These are phyloP conservation scores for Linnemannia elongata DNA, from an alignment of 192 early-diverging fungal species.

Conservation along the genomic window DNA sequence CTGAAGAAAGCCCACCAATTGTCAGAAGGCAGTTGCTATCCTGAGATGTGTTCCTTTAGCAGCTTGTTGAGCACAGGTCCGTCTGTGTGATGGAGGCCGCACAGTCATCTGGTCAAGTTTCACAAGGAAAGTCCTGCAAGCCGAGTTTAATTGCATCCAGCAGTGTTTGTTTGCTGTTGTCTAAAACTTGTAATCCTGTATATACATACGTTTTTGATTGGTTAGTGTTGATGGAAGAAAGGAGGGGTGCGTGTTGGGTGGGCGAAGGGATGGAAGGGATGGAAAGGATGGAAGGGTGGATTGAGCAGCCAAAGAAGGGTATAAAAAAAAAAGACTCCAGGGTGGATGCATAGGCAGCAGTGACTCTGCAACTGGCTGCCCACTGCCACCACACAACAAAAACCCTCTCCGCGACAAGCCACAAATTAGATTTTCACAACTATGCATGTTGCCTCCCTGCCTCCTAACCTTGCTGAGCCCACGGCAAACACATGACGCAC, in stretches of 20 bases:
- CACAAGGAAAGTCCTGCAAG: not conserved
- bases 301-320: not conserved
- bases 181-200: not conserved
- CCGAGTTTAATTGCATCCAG: not conserved
- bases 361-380: not conserved
- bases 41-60: not conserved
- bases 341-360: not conserved
- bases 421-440: not conserved
- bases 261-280: not conserved
- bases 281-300: not conserved
- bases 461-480: not conserved
- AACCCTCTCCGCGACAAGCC: conserved; percentile 2
- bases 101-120: not conserved
- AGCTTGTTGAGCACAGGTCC: not conserved
- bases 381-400: not conserved
- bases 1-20: not conserved
- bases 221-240: not conserved
- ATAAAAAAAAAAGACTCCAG: not conserved
- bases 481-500: not conserved
- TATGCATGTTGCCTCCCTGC: not conserved
- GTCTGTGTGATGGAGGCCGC: not conserved
- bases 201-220: conserved; percentile 5
- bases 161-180: not conserved
- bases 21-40: not conserved
- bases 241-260: not conserved